Evolutionary conservation across 2,329 filamentous ascomycete species (phyloP).

Genomic region (Penicillium sp.): DNA sequence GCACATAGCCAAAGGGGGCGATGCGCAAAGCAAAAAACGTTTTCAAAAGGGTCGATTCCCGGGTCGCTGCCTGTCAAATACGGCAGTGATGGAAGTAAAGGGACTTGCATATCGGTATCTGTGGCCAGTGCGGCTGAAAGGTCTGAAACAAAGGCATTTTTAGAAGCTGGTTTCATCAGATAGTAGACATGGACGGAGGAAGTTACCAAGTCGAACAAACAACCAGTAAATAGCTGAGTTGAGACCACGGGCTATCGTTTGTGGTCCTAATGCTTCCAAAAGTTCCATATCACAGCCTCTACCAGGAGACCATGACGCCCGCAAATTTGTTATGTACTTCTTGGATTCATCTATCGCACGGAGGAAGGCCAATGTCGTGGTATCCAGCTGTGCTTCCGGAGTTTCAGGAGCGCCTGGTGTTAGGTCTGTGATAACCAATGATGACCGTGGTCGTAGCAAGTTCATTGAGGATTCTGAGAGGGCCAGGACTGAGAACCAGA

Average conservation of each 20-base stretch:
- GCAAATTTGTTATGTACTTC: conserved; percentile 20
- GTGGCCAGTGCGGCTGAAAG: conserved; percentile 30
- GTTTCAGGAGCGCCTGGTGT: not conserved
- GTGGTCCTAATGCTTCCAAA: conserved; percentile 16
- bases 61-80: conserved; percentile 13
- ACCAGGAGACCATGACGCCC: conserved; percentile 16
- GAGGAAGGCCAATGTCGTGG: conserved; percentile 19
- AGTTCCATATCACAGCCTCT: conserved; percentile 8
- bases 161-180: not conserved
- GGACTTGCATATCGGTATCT: conserved; percentile 19
- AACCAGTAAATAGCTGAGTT: conserved; percentile 35
- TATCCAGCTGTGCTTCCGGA: conserved; percentile 2
- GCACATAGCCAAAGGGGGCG: conserved; percentile 33
- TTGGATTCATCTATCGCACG: conserved; percentile 17
- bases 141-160: conserved; percentile 17
- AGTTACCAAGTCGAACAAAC: conserved; percentile 33
- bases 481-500: conserved; percentile 23
- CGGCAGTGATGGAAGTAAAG: conserved; percentile 21
- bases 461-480: conserved; percentile 26
- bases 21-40: conserved; percentile 27
- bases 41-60: conserved; percentile 19
- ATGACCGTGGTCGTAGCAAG: conserved; percentile 2
- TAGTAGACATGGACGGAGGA: not conserved
- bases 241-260: conserved; percentile 20
- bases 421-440: not conserved